Percentiles rank a stretch among this genome's conserved stretches.
Evolutionary conservation across 148 eudicot genomes (phyloP).

Genomic region (Rhododendron kiyosumense): DNA sequence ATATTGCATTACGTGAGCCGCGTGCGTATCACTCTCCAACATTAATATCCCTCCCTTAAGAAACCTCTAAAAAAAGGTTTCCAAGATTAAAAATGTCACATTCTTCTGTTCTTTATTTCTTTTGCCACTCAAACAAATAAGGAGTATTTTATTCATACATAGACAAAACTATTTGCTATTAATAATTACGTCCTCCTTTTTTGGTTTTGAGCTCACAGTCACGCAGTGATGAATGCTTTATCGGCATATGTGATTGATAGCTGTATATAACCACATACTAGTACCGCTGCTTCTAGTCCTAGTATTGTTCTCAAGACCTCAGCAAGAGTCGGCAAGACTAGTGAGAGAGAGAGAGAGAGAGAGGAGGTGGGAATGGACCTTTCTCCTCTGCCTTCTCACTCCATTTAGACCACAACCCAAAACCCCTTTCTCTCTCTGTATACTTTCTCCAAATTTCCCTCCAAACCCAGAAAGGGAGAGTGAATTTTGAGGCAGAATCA

Average conservation of each 20-base stretch:
- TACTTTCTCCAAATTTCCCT: not conserved
- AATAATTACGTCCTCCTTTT: not conserved
- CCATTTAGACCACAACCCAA: not conserved
- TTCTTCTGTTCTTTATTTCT: not conserved
- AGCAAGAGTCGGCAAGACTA: not conserved
- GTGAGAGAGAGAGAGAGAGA: not conserved
- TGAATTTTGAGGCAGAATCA: constrained; percentile 1
- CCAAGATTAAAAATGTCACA: not conserved
- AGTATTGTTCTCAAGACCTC: not conserved
- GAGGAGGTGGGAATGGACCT: not conserved
- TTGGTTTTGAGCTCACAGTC: constrained; percentile 16
- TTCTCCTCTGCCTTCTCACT: not conserved
- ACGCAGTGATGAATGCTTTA: constrained; percentile 8
- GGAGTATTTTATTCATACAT: too few relatives aligned
- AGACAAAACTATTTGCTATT: not conserved
- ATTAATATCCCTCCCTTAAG: not conserved
- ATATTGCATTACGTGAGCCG: not conserved
- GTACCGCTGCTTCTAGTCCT: not conserved
- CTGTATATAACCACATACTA: not conserved
- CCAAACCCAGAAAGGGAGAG: constrained; percentile 1
- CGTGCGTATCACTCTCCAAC: not conserved
- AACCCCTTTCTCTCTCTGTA: not conserved
- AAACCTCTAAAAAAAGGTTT: not conserved
- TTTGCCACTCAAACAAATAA: not conserved
- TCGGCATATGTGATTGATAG: constrained; percentile 9